Conservation (phyloP, 805 yeast species). For the Kockiozyma suomiensis region DNA sequence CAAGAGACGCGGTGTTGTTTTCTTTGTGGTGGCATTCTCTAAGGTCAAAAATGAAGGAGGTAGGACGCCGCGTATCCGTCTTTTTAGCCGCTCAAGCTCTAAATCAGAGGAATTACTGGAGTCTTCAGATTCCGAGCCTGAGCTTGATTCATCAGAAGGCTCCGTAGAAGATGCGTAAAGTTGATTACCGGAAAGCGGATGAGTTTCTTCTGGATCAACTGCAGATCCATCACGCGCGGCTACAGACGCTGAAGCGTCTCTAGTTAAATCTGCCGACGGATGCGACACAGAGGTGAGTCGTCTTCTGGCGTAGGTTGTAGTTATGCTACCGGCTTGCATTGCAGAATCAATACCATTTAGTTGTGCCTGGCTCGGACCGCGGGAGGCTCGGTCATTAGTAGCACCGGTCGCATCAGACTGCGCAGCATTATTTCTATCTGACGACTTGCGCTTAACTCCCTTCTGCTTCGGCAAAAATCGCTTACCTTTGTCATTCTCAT, state of each 20-base stretch:
- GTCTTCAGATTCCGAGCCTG: conserved; percentile 2
- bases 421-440: no score
- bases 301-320: no score
- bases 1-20: not conserved
- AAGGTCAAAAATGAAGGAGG: conserved; percentile 38
- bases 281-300: no score
- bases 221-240: not conserved
- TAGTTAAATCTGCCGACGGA: no score
- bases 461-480: not conserved
- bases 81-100: conserved; percentile 33
- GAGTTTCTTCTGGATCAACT: no score
- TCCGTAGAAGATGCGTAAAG: not conserved
- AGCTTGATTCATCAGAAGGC: not conserved
- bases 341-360: no score
- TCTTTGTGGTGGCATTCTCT: conserved; percentile 15
- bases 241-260: no score
- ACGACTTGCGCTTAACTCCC: not conserved
- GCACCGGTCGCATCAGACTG: no score
- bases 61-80: conserved; percentile 36
- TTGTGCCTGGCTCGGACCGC: no score
- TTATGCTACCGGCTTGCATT: no score
- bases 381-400: no score
- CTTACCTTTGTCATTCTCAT: not conserved
- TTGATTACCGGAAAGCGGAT: no score
- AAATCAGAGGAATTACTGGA: conserved; percentile 12